These are phyloP conservation scores for Trichoderma gamsii DNA, from an alignment of 495 filamentous ascomycete species.

Conservation along the genomic window DNA sequence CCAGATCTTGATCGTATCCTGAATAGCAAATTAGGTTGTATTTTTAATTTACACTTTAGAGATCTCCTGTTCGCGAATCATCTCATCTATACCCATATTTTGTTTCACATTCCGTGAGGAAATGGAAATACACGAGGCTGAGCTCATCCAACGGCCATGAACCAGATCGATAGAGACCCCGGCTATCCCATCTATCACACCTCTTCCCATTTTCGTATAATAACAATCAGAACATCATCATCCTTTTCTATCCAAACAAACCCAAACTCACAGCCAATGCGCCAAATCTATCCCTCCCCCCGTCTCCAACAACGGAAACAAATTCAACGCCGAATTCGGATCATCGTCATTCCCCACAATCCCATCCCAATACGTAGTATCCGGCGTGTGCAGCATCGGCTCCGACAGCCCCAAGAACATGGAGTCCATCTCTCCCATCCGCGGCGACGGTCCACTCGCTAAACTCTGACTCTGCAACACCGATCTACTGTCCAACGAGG, in stretches of 20 bases:
- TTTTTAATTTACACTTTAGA: too few relatives aligned
- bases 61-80: too few relatives aligned
- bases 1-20: too few relatives aligned
- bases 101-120: neutral
- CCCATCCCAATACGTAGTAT: slow-evolving; percentile 5
- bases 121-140: neutral
- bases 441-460: neutral
- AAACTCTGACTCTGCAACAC: neutral
- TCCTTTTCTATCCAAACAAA: neutral
- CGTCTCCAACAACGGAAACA: slow-evolving; percentile 15
- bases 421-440: slow-evolving; percentile 5
- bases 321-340: slow-evolving; percentile 7
- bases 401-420: slow-evolving; percentile 9
- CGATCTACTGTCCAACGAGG: slow-evolving; percentile 5
- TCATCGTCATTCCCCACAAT: slow-evolving; percentile 4
- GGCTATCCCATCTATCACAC: neutral
- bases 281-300: slow-evolving; percentile 15
- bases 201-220: neutral
- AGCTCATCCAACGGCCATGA: neutral
- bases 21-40: too few relatives aligned
- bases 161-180: neutral
- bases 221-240: too few relatives aligned
- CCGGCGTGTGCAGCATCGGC: neutral
- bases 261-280: neutral
- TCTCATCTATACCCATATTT: too few relatives aligned